Evolutionary conservation across 2,329 filamentous ascomycete species (phyloP), one percentile per base, ranked within the genome.

Genomic region (Monilinia polystroma): DNA sequence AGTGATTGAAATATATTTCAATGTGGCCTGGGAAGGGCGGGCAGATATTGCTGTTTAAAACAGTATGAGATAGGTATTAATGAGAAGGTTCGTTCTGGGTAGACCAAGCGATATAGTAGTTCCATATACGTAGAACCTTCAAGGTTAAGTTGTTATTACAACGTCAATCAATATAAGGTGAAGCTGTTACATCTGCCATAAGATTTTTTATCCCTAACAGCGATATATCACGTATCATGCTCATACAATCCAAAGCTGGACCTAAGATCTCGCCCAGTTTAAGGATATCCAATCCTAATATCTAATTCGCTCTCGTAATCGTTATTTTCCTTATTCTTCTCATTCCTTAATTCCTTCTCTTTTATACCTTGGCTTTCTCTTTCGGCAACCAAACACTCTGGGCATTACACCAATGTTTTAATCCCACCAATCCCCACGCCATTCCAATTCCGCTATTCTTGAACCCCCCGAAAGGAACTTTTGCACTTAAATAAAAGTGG

Each of bases 401-500:
- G 4, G 32, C 8, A 66, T 66, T 63, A 32, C 64, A 66, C 64
- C 64, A 66, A 35, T 49, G 20, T 7, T 66, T 63, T 51, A 63
- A 55, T 1, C 64, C 58, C 1, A 56, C 14, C 4, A 66, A 38
- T 3, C 58, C 64, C 51, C 58, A 73, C 64, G 76, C 76, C 47
- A 58, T 66, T 2, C 76, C 76, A 43, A 78, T 68, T 1, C 76
- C 76, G 65, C 74, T 76, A 49, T 72, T 69, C 68, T 78, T 77
- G 64, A 73, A 71, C 1, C 75, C 76, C 3, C 72, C 73, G 63
- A 77, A 76, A 1, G 70, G 69, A 1, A 80, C 81, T 70, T 79
- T 76, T 0, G 82, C 81, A 14, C 77, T 80, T 0, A 78, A 76
- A 75, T 81, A 80, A 75, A 81, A 79, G 67, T 76, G 82, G 20